Conservation (phyloP, 352 stramenopile genomes). For the Pythium oligandrum region DNA sequence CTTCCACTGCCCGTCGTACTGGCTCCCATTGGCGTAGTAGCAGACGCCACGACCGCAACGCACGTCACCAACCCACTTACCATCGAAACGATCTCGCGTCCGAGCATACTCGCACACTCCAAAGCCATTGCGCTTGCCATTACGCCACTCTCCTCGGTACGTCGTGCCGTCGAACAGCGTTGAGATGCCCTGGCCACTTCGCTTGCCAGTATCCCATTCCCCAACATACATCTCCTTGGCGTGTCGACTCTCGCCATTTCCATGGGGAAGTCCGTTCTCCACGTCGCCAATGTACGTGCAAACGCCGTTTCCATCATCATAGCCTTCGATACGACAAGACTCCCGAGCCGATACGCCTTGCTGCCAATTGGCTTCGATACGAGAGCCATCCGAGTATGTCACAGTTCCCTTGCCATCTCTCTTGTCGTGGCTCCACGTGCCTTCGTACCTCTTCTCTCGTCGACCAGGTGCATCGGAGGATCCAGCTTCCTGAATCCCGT, state of each 20-base stretch:
- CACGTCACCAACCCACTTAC: constrained; percentile 81
- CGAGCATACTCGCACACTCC: constrained; percentile 52
- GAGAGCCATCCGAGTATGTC: constrained; percentile 48
- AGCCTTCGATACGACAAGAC: constrained; percentile 33
- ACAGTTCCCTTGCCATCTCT: constrained; percentile 60
- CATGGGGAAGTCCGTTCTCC: constrained; percentile 38
- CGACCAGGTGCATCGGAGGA: constrained; percentile 7
- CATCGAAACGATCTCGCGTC: constrained; percentile 62
- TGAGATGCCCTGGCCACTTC: constrained; percentile 41
- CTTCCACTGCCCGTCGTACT: constrained; percentile 82
- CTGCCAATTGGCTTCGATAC: constrained; percentile 35
- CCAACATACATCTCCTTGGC: constrained; percentile 46
- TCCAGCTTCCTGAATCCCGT: constrained; percentile 38
- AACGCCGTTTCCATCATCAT: constrained; percentile 39
- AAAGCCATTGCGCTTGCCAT: constrained; percentile 81
- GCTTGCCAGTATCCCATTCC: constrained; percentile 36
- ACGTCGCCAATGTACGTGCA: constrained; percentile 52
- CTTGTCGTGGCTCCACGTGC: constrained; percentile 55
- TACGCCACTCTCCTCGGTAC: constrained; percentile 82
- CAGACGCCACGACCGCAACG: constrained; percentile 58
- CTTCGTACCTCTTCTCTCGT: constrained; percentile 52
- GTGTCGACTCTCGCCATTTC: constrained; percentile 46
- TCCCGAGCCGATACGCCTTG: constrained; percentile 13
- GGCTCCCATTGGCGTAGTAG: constrained; percentile 52
- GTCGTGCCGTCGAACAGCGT: constrained; percentile 73